Percentiles rank a stretch among this genome's conserved stretches.
Evolutionary conservation across 768 basidiomycete species (phyloP).

Genomic region (Piloderma croceum): DNA sequence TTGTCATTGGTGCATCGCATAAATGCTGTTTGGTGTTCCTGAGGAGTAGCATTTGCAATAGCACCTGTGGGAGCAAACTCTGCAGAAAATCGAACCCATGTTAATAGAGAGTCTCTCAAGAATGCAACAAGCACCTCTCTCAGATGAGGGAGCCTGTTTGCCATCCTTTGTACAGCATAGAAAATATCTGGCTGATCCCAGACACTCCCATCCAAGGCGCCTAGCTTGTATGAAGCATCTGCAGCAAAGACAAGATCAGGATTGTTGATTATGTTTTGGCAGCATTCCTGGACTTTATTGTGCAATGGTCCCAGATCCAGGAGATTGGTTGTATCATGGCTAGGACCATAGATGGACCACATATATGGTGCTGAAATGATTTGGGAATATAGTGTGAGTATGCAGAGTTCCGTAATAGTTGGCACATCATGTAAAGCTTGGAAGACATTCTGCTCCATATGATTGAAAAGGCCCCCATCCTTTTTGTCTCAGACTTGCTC

Average conservation of each 20-base stretch:
- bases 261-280: slow-evolving; percentile 6
- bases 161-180: slow-evolving; percentile 4
- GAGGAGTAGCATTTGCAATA: slow-evolving; percentile 15
- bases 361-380: slow-evolving; percentile 5
- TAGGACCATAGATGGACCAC: slow-evolving; percentile 4
- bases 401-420: slow-evolving; percentile 5
- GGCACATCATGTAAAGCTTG: not conserved
- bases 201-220: slow-evolving; percentile 17
- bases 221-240: slow-evolving; percentile 7
- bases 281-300: slow-evolving; percentile 3
- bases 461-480: slow-evolving; percentile 4
- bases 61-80: slow-evolving; percentile 20
- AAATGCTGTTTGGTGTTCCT: slow-evolving; percentile 8
- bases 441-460: slow-evolving; percentile 6
- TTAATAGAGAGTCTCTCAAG: slow-evolving; percentile 18
- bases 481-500: slow-evolving; percentile 25
- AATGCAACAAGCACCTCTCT: slow-evolving; percentile 16
- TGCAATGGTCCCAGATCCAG: slow-evolving; percentile 11
- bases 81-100: slow-evolving; percentile 23
- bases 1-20: slow-evolving; percentile 18
- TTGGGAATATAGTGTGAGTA: not conserved
- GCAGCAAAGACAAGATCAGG: slow-evolving; percentile 7
- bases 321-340: slow-evolving; percentile 2
- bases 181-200: slow-evolving; percentile 7
- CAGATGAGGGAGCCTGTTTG: slow-evolving; percentile 12